A percentile compares a stretch with the other conserved stretches of the same genome.
Conservation (phyloP, 2,329 filamentous ascomycete genomes). For the Emergomyces africanus region DNA sequence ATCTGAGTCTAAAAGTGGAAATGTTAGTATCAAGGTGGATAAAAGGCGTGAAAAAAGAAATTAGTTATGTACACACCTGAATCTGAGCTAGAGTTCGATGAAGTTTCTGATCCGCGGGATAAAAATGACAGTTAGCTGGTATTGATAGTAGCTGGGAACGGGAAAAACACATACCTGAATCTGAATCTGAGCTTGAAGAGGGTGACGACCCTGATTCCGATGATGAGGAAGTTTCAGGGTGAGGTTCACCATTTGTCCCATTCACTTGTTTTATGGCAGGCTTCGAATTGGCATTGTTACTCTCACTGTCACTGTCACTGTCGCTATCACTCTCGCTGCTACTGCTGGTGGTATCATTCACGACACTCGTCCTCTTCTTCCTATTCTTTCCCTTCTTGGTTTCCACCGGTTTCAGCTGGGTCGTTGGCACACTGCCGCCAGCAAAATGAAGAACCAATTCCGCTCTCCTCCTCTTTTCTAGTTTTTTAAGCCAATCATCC, state of each 20-base stretch:
- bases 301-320: constrained; percentile 14
- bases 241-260: background rate
- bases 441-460: constrained; percentile 26
- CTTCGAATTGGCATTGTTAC: constrained; percentile 5
- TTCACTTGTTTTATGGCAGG: background rate
- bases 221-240: background rate
- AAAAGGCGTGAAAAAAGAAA: background rate
- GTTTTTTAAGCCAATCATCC: constrained; percentile 12
- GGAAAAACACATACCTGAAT: background rate
- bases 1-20: background rate
- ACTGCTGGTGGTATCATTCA: constrained; percentile 26
- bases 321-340: constrained; percentile 24
- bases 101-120: background rate
- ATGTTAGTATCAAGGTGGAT: background rate
- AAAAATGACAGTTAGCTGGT: background rate
- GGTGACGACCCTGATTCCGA: constrained; percentile 1
- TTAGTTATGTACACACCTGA: constrained; percentile 1
- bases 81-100: constrained; percentile 4
- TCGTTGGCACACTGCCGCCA: constrained; percentile 12
- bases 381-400: constrained; percentile 18
- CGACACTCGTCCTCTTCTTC: constrained; percentile 28
- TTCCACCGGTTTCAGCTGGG: background rate
- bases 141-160: background rate
- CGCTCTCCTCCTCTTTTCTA: constrained; percentile 25
- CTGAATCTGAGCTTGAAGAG: constrained; percentile 6